Evolutionary conservation across 2,329 filamentous ascomycete species (phyloP), one percentile per base, ranked within the genome.

Genomic region (Cercospora berteroae): DNA sequence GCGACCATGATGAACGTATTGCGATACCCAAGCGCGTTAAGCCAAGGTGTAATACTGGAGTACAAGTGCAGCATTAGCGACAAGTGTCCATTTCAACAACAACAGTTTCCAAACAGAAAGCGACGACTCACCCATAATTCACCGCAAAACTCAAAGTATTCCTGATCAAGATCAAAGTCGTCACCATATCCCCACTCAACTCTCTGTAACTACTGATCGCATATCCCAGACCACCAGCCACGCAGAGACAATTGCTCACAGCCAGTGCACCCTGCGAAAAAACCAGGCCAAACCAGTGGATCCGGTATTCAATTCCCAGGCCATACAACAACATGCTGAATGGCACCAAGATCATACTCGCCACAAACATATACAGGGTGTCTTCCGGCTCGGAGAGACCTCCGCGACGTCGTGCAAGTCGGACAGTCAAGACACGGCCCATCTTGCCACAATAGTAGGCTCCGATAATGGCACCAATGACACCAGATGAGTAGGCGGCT

Each of bases 201-300:
- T 80, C 80, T 60, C 80, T 80, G 71, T 82, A 82, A 64, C 76
- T 79, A 57, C 81, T 80, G 58, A 82, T 78, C 5, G 80, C 79
- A 65, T 82, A 82, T 2, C 79, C 77, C 23, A 81, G 74, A 9
- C 74, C 76, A 16, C 81, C 79, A 73, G 77, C 74, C 8, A 78
- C 78, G 57, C 79, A 75, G 25, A 84, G 75, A 2, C 78, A 77
- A 60, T 81, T 83, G 13, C 79, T 80, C 60, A 79, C 69, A 0
- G 79, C 81, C 20, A 84, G 78, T 12, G 82, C 75, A n/a, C 80
- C 81, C 77, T 84, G 83, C 2, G 81, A 67, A 31, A 74, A 33
- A 1, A 85, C 74, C 2, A 84, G 73, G 0, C 82, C 84, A 48
- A 85, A 79, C 81, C 81, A 83, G 60, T 84, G 83, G 13, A 84